Percentiles rank a stretch among this genome's conserved stretches.
Evolutionary conservation across 331 rosid genomes (phyloP).

Genomic region (Cydonia oblonga): DNA sequence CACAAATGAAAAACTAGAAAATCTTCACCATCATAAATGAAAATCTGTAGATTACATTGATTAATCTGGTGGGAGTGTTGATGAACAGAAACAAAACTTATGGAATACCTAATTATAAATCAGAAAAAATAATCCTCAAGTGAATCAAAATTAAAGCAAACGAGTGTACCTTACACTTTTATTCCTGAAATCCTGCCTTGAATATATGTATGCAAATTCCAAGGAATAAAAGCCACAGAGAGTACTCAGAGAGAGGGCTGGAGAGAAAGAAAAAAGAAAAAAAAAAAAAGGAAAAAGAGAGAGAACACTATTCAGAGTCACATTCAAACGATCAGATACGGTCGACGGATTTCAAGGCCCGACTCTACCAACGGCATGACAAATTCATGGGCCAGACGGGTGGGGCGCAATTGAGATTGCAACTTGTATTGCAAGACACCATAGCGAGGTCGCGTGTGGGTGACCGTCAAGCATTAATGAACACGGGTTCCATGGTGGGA

Average conservation of each 20-base stretch:
- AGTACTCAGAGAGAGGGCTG: not conserved
- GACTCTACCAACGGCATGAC: not conserved
- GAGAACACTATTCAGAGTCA: not conserved
- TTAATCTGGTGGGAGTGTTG: not conserved
- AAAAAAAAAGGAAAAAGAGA: not conserved
- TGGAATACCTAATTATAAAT: not conserved
- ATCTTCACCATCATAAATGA: not conserved
- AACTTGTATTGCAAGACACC: not conserved
- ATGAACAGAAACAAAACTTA: not conserved
- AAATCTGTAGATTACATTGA: not conserved
- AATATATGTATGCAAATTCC: not conserved
- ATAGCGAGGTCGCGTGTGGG: fast-evolving
- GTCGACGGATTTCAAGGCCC: not conserved
- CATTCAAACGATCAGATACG: not conserved
- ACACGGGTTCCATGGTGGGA: fast-evolving
- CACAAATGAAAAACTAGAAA: not conserved
- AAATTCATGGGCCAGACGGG: not conserved
- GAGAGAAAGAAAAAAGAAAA: too few relatives aligned
- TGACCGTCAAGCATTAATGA: not conserved
- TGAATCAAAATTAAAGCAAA: not conserved
- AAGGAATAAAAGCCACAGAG: not conserved
- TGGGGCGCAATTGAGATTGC: not conserved
- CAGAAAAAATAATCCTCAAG: not conserved
- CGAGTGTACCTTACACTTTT: constrained; percentile 1
- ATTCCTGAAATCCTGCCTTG: not conserved